A percentile compares a stretch with the other conserved stretches of the same genome.
These are phyloP conservation scores for Ceratocystis ficicola DNA, from an alignment of 2,329 filamentous ascomycete genomes.

Conservation along the genomic window DNA sequence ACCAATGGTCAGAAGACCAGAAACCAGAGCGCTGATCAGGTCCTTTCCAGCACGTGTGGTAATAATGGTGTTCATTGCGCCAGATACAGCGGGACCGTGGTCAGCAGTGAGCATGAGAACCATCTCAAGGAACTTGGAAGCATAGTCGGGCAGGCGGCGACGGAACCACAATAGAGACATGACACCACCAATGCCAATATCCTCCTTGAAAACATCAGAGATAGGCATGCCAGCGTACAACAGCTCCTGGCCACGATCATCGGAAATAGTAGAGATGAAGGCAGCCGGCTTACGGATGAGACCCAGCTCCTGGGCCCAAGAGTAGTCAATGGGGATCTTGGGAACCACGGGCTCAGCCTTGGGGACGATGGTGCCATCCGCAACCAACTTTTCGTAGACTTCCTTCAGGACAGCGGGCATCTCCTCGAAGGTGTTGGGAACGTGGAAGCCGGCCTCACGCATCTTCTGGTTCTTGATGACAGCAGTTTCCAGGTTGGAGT, in stretches of 20 bases:
- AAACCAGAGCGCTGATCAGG: conserved; percentile 86
- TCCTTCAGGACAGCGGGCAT: conserved; percentile 63
- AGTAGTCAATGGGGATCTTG: conserved; percentile 99
- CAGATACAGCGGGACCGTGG: conserved; percentile 95
- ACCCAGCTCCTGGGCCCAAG: conserved; percentile 97
- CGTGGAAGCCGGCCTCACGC: conserved; percentile 86
- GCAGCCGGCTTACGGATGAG: conserved; percentile 99
- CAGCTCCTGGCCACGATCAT: conserved; percentile 98
- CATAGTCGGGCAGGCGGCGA: conserved; percentile 86
- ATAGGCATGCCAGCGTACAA: conserved; percentile 99
- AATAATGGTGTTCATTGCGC: conserved; percentile 99
- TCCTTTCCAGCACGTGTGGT: conserved; percentile 99
- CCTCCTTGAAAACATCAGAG: conserved; percentile 98
- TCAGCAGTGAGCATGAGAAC: conserved; percentile 99
- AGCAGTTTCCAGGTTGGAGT: conserved; percentile 97
- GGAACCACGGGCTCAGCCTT: conserved; percentile 81
- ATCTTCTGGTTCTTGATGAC: conserved; percentile 94
- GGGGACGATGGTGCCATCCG: conserved; percentile 72
- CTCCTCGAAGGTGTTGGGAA: conserved; percentile 94
- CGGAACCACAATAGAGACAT: conserved; percentile 99
- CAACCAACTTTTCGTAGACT: conserved; percentile 82
- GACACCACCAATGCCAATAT: conserved; percentile 98
- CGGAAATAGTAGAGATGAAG: conserved; percentile 99
- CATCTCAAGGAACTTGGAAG: conserved; percentile 99
- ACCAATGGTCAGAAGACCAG: conserved; percentile 94